phyloP scores from a whole-genome alignment of 129 eudicot genomes.

The Smallanthus sonchifolius region DNA sequence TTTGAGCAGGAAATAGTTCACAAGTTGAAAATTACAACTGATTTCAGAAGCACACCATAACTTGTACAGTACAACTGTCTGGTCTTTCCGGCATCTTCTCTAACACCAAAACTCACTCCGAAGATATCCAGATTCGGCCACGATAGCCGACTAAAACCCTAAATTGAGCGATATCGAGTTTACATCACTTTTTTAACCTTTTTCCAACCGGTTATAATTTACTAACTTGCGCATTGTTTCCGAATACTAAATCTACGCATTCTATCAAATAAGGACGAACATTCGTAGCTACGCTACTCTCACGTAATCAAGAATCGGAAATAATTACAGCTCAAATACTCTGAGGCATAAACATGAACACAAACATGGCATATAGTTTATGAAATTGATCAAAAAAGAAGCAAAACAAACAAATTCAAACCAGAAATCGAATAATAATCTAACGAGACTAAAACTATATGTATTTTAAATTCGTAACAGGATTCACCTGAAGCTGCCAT shows the following conservation, averaged over 20 bases:
- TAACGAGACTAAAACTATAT: slow-evolving; percentile 2
- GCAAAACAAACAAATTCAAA: neutral
- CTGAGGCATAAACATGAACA: neutral
- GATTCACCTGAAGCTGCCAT: slow-evolving; percentile 47
- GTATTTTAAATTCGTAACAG: neutral
- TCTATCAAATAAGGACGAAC: neutral
- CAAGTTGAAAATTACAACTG: neutral
- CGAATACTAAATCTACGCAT: neutral
- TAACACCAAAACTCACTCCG: slow-evolving; percentile 7
- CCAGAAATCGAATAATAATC: neutral
- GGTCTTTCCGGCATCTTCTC: slow-evolving; percentile 14
- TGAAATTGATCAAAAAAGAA: neutral
- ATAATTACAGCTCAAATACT: neutral
- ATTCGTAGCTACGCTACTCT: neutral
- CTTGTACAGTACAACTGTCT: slow-evolving; percentile 4
- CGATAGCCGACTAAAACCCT: slow-evolving; percentile 21
- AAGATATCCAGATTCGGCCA: slow-evolving; percentile 20
- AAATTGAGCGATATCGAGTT: slow-evolving; percentile 4
- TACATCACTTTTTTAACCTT: neutral
- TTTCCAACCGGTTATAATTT: neutral
- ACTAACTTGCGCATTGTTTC: slow-evolving; percentile 14
- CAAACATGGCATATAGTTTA: neutral
- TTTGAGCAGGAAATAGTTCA: neutral
- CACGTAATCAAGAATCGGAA: neutral
- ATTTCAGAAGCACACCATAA: neutral